Percentiles rank a stretch among this genome's conserved stretches.
Conservation (phyloP, 441 rosid genomes). For the Gossypium schwendimanii region DNA sequence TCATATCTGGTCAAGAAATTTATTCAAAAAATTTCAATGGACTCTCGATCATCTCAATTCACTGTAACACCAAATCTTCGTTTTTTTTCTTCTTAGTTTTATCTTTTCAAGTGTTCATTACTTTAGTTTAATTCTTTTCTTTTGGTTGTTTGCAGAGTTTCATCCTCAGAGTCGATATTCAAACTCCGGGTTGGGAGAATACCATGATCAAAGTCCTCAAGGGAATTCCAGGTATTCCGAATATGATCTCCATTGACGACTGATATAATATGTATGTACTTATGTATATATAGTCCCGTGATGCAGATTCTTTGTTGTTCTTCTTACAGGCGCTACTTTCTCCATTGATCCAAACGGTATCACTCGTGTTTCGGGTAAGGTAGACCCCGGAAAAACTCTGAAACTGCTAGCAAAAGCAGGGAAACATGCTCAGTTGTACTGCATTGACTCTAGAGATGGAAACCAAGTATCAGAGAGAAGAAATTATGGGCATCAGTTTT, state of each 20-base stretch:
- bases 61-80: neutral
- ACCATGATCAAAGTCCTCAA: slow-evolving; percentile 13
- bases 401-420: slow-evolving; percentile 7
- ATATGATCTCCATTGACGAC: neutral
- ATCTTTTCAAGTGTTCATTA: neutral
- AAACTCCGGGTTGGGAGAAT: slow-evolving; percentile 17
- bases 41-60: neutral
- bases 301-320: neutral
- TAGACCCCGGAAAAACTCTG: neutral
- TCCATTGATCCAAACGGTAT: neutral
- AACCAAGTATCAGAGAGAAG: neutral
- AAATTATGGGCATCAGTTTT: neutral
- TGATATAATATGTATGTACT: neutral
- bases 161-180: slow-evolving; percentile 12
- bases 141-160: slow-evolving; percentile 12
- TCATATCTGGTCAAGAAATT: neutral
- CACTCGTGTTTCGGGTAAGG: neutral
- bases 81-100: neutral
- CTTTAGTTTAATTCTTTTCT: neutral
- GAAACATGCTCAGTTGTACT: slow-evolving; percentile 5
- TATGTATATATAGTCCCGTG: neutral
- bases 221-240: slow-evolving; percentile 10
- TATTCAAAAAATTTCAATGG: neutral
- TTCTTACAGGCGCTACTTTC: slow-evolving; percentile 6
- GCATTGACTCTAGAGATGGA: neutral